Evolutionary conservation across 2,329 filamentous ascomycete species (phyloP).

Genomic region (Hymenoscyphus linearis): DNA sequence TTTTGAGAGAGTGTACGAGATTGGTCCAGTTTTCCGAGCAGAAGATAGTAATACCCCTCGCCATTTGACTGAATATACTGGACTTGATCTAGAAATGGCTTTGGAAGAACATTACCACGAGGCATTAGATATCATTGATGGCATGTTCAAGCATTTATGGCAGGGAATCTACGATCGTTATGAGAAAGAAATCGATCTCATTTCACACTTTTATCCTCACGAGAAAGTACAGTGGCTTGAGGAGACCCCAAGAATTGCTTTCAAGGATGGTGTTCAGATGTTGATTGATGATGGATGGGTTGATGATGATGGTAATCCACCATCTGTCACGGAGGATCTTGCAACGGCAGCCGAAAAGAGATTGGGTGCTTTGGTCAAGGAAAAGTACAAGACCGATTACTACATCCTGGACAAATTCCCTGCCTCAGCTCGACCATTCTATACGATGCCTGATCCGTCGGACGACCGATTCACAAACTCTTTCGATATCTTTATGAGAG

Average conservation of each 20-base stretch:
- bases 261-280: conserved; percentile 73
- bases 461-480: conserved; percentile 77
- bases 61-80: conserved; percentile 91
- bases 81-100: conserved; percentile 87
- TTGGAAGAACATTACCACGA: conserved; percentile 88
- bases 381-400: conserved; percentile 85
- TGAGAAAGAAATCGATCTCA: conserved; percentile 67
- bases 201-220: conserved; percentile 81
- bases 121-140: conserved; percentile 72
- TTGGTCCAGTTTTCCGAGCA: conserved; percentile 84
- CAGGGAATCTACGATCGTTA: conserved; percentile 64
- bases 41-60: conserved; percentile 95
- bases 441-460: conserved; percentile 77
- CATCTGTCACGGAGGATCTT: conserved; percentile 72
- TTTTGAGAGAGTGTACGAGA: conserved; percentile 84
- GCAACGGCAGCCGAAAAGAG: conserved; percentile 82
- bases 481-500: conserved; percentile 90
- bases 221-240: conserved; percentile 84
- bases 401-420: conserved; percentile 95
- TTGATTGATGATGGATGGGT: conserved; percentile 72
- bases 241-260: conserved; percentile 75
- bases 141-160: conserved; percentile 75
- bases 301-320: conserved; percentile 68
- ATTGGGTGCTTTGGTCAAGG: conserved; percentile 75
- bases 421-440: conserved; percentile 77